Conservation (phyloP, 2,329 filamentous ascomycete species). For the Aspergillus tubingensis region DNA sequence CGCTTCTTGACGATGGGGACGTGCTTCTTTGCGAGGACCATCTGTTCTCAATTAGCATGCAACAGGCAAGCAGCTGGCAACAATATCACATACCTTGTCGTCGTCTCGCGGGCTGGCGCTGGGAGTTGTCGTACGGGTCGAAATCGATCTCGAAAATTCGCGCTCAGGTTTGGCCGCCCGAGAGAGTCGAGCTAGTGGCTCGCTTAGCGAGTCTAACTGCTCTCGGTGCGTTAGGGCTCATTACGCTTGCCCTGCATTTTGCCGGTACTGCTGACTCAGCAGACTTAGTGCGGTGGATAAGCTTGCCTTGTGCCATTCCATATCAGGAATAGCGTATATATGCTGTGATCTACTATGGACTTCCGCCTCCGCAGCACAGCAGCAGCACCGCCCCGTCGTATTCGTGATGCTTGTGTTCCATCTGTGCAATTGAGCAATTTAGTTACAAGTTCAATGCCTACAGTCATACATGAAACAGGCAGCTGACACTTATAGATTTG, state of each 20-base stretch:
- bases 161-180: conserved; percentile 37
- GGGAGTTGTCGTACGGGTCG: conserved; percentile 45
- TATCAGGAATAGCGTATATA: neutral
- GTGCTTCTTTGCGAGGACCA: conserved; percentile 99
- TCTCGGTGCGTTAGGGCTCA: conserved; percentile 30
- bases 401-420: no score
- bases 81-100: conserved; percentile 45
- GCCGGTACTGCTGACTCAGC: neutral
- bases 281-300: neutral
- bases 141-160: conserved; percentile 44
- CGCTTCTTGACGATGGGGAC: conserved; percentile 99
- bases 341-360: no score
- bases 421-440: neutral
- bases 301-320: neutral
- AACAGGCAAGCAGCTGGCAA: conserved; percentile 2
- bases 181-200: conserved; percentile 35
- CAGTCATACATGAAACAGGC: no score
- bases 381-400: neutral
- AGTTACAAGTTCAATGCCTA: no score
- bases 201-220: conserved; percentile 32
- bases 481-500: no score
- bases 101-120: conserved; percentile 47
- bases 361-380: neutral
- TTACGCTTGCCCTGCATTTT: conserved; percentile 3
- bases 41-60: conserved; percentile 50